These are phyloP conservation scores for Dictyostelium firmibasis DNA, from an alignment of 78 protist species.

Conservation along the genomic window DNA sequence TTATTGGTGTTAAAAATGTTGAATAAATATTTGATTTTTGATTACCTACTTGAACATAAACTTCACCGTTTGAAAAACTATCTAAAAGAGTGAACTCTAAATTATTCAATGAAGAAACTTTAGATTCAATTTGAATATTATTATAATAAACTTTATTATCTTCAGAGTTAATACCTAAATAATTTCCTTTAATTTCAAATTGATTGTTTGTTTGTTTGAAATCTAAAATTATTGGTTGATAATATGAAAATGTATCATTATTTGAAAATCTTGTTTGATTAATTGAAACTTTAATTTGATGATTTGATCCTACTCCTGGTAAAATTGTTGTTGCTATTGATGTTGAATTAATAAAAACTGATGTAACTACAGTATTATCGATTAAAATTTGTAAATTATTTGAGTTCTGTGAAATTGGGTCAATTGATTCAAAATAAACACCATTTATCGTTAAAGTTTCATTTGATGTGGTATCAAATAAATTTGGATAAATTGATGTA, in stretches of 20 bases:
- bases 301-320: not conserved
- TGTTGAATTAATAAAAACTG: not conserved
- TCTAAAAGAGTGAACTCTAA: not conserved
- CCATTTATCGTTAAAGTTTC: not conserved
- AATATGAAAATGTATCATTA: not conserved
- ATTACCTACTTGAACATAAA: not conserved
- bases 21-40: not conserved
- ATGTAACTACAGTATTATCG: not conserved
- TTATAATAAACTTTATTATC: not conserved
- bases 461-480: not conserved
- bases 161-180: not conserved
- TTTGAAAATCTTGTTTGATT: not conserved
- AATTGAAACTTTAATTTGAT: not conserved
- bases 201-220: not conserved
- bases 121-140: not conserved
- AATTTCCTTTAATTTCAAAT: not conserved
- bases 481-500: not conserved
- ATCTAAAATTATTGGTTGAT: not conserved
- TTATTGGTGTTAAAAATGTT: not conserved
- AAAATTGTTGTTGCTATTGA: not conserved
- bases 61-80: not conserved
- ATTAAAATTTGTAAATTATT: not conserved
- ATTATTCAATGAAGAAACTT: not conserved
- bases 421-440: not conserved
- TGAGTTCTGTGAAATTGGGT: not conserved